These are phyloP conservation scores for Globisporangium lucens DNA, from an alignment of 352 stramenopile species.

Conservation along the genomic window DNA sequence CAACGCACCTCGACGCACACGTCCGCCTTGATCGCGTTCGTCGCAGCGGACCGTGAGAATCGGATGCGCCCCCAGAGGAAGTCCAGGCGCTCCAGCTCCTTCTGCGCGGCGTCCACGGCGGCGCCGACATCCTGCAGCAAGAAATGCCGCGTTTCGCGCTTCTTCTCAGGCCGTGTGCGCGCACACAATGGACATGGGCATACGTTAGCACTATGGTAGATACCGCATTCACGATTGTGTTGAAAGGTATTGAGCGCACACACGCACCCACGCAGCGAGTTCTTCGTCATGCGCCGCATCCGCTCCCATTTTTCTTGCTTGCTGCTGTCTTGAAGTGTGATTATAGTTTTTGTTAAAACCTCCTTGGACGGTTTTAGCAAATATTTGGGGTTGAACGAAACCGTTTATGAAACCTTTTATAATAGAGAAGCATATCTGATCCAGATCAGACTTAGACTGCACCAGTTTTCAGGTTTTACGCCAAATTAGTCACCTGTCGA, in stretches of 20 bases:
- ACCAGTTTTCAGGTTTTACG: too few species aligned
- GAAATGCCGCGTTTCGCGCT: constrained; percentile 55
- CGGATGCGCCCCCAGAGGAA: constrained; percentile 82
- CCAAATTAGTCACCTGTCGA: too few species aligned
- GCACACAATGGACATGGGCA: background rate
- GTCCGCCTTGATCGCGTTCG: constrained; percentile 56
- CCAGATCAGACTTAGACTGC: too few species aligned
- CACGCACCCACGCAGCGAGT: constrained; percentile 45
- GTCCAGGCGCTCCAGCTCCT: constrained; percentile 78
- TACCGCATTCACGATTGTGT: background rate
- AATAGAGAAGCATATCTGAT: too few species aligned
- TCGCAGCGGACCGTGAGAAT: constrained; percentile 41
- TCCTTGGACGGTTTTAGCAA: too few species aligned
- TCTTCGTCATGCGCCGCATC: constrained; percentile 27
- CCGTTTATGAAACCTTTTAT: too few species aligned
- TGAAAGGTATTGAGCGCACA: background rate
- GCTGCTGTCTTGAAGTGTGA: background rate
- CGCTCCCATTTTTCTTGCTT: background rate
- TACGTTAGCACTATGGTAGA: background rate
- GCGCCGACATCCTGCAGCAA: constrained; percentile 56
- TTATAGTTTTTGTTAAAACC: too few species aligned
- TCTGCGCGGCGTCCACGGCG: constrained; percentile 42
- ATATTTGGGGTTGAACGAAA: too few species aligned
- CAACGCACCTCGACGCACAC: constrained; percentile 59
- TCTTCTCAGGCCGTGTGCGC: constrained; percentile 25